Evolutionary conservation across 192 early-diverging fungal genomes (phyloP), one percentile per base, ranked within the genome.

Genomic region (Entomortierella lignicola): DNA sequence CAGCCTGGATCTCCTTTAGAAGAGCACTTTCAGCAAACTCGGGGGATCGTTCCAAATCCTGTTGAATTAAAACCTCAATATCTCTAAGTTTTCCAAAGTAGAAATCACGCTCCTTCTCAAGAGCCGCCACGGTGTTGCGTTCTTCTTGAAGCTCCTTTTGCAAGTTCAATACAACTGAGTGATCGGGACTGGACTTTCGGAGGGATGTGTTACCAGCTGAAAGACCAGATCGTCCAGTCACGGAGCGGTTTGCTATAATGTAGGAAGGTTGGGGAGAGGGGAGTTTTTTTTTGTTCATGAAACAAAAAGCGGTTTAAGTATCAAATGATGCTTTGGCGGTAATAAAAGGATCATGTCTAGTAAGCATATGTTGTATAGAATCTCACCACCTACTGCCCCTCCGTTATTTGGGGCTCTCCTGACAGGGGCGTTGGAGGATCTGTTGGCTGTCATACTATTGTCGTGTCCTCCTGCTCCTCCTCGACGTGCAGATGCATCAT

Each of bases 71-170:
- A 39, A 99, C 87, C 66, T 98, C 97, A 80, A 98, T 96, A 66
- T 98, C 96, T 26, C 97, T 82, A 66, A 98, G 83, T 82, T 98
- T 99, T n/a, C 81, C 73, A 80, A 97, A 99, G 72, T 99, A 99
- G 77, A 99, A 99, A 66, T 99, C 97, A 25, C 98, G 86, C 82
- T 99, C 97, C 85, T 95, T 98, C 75, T 97, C 96, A 25, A 95
- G 89, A 63, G 94, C 95, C 55, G 95, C 95, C 39, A 98, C 90
- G 30, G 93, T 90, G 26, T 90, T 87, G 80, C 94, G 95, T 50
- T 93, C 84, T 66, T 97, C 95, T 29, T 86, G 87, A 18, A 93
- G 60, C 74, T 97, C 92, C 70, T 92, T 85, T 57, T 85, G 92
- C 60, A 98, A 83, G 26, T 94, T 94, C 42, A 89, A 84, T 21